A percentile compares a stretch with the other conserved stretches of the same genome.
phyloP scores from a whole-genome alignment of 257 asterid species.

The Penstemon barbatus region DNA sequence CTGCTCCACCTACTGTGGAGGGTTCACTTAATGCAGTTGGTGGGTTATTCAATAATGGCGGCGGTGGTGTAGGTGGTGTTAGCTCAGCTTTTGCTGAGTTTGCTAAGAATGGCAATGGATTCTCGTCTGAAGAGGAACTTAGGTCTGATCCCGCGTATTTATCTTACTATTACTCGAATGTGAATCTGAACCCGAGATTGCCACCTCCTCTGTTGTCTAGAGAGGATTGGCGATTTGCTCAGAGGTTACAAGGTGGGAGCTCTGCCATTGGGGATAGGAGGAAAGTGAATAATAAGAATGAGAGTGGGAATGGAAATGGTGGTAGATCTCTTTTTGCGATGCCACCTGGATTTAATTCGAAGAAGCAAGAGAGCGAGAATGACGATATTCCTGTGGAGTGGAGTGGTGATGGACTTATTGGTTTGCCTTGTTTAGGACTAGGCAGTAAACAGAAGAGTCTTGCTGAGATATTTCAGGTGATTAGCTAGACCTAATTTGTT shows the following conservation, averaged over 20 bases:
- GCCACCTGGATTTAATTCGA: slow-evolving; percentile 71
- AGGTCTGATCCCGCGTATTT: slow-evolving; percentile 92
- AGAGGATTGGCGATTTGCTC: slow-evolving; percentile 93
- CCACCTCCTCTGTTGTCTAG: slow-evolving; percentile 94
- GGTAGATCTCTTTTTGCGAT: slow-evolving; percentile 64
- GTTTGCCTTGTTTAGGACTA: slow-evolving; percentile 78
- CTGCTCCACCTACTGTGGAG: slow-evolving; percentile 99
- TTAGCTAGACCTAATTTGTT: slow-evolving; percentile 9
- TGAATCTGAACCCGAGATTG: slow-evolving; percentile 91
- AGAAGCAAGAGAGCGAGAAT: slow-evolving; percentile 54
- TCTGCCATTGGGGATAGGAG: slow-evolving; percentile 95
- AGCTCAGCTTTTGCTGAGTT: slow-evolving; percentile 53
- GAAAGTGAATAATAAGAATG: slow-evolving; percentile 61
- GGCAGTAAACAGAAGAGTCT: slow-evolving; percentile 83
- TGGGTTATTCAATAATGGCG: slow-evolving; percentile 69
- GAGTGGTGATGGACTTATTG: slow-evolving; percentile 94
- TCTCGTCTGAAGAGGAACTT: slow-evolving; percentile 85
- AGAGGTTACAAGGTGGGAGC: slow-evolving; percentile 82
- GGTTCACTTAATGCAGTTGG: slow-evolving; percentile 92
- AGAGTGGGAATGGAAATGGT: slow-evolving; percentile 33
- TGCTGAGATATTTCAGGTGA: slow-evolving; percentile 83
- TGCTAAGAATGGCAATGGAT: slow-evolving; percentile 55
- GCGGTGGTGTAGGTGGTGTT: slow-evolving; percentile 31
- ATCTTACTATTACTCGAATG: slow-evolving; percentile 84
- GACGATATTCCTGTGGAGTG: slow-evolving; percentile 68